These are phyloP conservation scores for Carallia brachiata DNA, from an alignment of 345 rosid genomes.

Conservation along the genomic window DNA sequence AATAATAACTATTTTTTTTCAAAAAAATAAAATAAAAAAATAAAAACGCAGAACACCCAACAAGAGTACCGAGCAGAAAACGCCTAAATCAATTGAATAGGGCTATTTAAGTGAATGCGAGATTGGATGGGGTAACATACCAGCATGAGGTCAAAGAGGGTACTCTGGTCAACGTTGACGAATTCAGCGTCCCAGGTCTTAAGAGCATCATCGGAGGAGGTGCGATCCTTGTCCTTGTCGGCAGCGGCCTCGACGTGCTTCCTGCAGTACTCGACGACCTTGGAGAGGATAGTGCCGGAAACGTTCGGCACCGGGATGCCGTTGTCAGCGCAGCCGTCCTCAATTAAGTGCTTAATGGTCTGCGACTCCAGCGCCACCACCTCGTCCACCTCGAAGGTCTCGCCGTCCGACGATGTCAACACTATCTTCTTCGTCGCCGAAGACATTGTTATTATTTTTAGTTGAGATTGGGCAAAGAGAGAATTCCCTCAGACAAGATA, in stretches of 20 bases:
- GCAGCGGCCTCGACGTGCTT: slow-evolving; percentile 56
- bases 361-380: slow-evolving; percentile 11
- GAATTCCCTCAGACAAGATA: too few species aligned
- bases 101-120: too few species aligned
- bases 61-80: too few species aligned
- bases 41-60: too few species aligned
- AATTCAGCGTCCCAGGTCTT: slow-evolving; percentile 60
- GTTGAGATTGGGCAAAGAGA: too few species aligned
- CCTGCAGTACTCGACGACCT: slow-evolving; percentile 75
- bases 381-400: slow-evolving; percentile 14
- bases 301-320: slow-evolving; percentile 11
- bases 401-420: slow-evolving; percentile 5
- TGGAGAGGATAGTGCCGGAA: slow-evolving; percentile 68
- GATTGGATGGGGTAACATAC: slow-evolving; percentile 19
- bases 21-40: too few species aligned
- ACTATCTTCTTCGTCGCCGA: background rate
- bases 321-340: background rate
- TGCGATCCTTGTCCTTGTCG: slow-evolving; percentile 18
- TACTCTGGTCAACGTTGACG: slow-evolving; percentile 47
- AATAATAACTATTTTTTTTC: too few species aligned
- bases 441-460: background rate
- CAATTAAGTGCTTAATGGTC: slow-evolving; percentile 1
- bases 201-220: slow-evolving; percentile 26
- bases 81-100: too few species aligned
- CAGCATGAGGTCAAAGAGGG: slow-evolving; percentile 47